phyloP scores from a whole-genome alignment of 2,329 filamentous ascomycete genomes.

The Corynespora cassiicola region DNA sequence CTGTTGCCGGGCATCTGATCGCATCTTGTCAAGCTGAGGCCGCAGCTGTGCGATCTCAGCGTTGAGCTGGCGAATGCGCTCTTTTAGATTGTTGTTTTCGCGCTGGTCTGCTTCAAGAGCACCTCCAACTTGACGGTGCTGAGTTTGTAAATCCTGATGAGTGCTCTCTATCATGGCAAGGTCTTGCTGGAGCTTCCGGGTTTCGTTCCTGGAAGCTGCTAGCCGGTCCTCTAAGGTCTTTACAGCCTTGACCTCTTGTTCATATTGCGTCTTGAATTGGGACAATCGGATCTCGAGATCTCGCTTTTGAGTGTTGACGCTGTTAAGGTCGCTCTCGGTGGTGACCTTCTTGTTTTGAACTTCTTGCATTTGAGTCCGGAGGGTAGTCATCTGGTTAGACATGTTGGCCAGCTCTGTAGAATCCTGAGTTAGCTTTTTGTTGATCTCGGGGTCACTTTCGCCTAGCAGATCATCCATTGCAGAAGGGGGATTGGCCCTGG shows the following conservation, averaged over 20 bases:
- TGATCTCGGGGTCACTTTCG: constrained; percentile 86
- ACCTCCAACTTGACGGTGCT: constrained; percentile 77
- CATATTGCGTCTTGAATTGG: constrained; percentile 86
- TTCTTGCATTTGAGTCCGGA: constrained; percentile 93
- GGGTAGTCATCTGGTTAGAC: constrained; percentile 90
- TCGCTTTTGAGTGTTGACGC: constrained; percentile 84
- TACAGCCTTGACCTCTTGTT: constrained; percentile 89
- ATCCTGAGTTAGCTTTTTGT: constrained; percentile 85
- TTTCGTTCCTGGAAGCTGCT: constrained; percentile 76
- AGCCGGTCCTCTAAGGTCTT: constrained; percentile 86
- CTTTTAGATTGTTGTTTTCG: constrained; percentile 85
- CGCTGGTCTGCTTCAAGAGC: constrained; percentile 85
- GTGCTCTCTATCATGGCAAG: constrained; percentile 82
- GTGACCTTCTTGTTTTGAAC: constrained; percentile 81
- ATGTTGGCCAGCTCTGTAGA: constrained; percentile 93
- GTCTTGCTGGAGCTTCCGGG: constrained; percentile 82
- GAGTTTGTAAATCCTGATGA: constrained; percentile 79
- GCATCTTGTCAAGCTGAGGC: constrained; percentile 91
- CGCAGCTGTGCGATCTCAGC: constrained; percentile 82
- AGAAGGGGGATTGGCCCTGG: constrained; percentile 50
- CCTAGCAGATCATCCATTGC: constrained; percentile 85
- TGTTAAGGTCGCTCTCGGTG: constrained; percentile 81
- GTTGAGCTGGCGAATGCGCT: constrained; percentile 84
- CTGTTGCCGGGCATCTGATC: constrained; percentile 89
- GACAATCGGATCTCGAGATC: constrained; percentile 89